These are phyloP conservation scores for Boletellus ananas DNA, from an alignment of 768 basidiomycete species.

Conservation along the genomic window DNA sequence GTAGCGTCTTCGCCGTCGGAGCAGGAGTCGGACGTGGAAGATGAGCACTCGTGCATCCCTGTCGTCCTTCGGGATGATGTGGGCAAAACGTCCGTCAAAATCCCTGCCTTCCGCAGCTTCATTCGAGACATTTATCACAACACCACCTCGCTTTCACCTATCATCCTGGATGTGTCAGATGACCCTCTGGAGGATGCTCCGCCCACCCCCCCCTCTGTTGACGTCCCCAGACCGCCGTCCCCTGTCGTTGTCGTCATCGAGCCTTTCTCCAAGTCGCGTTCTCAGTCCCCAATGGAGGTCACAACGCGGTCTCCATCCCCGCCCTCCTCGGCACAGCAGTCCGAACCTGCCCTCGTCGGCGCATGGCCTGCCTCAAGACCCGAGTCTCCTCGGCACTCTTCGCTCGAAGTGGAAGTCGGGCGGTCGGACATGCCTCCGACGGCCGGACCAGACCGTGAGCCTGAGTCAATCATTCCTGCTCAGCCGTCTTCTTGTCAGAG, in stretches of 20 bases:
- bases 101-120: conserved; percentile 31
- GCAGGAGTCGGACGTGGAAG: conserved; percentile 54
- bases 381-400: conserved; percentile 27
- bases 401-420: conserved; percentile 10
- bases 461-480: conserved; percentile 1
- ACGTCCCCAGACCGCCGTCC: conserved; percentile 8
- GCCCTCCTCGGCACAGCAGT: conserved; percentile 14
- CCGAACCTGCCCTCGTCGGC: conserved; percentile 40
- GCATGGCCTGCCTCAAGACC: conserved; percentile 42
- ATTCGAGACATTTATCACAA: conserved; percentile 27
- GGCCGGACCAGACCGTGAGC: conserved; percentile 2
- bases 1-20: conserved; percentile 30
- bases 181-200: conserved; percentile 10
- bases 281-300: conserved; percentile 48
- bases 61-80: conserved; percentile 12
- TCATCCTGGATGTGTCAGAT: conserved; percentile 7
- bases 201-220: conserved; percentile 5
- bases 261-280: conserved; percentile 30
- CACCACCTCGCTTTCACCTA: conserved; percentile 7
- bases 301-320: conserved; percentile 37
- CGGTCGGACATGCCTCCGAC: conserved; percentile 7
- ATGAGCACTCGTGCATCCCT: conserved; percentile 30
- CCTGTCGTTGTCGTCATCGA: conserved; percentile 17
- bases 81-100: conserved; percentile 24
- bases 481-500: conserved; percentile 6